These are phyloP conservation scores for Nigrograna mackinnonii DNA, from an alignment of 2,329 filamentous ascomycete species.

Conservation along the genomic window DNA sequence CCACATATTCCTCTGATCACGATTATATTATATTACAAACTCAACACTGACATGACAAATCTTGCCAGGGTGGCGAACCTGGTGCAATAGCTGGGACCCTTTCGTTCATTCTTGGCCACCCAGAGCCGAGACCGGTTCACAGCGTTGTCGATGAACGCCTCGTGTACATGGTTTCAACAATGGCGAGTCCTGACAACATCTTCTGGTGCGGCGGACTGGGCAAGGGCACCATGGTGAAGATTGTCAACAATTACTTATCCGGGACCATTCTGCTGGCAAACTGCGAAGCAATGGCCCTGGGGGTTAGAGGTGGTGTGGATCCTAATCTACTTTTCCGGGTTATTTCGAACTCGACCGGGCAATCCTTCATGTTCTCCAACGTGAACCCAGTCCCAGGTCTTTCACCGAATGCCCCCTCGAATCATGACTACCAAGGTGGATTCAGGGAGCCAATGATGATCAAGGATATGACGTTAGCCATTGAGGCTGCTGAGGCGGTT, in stretches of 20 bases:
- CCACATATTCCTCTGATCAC: too few relatives aligned
- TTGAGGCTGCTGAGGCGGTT: too few relatives aligned
- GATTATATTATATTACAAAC: too few relatives aligned
- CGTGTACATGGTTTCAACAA: too few relatives aligned
- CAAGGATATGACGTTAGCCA: conserved; percentile 58
- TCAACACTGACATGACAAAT: too few relatives aligned
- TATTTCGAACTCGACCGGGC: conserved; percentile 49
- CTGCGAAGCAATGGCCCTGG: conserved; percentile 60
- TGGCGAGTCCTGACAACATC: too few relatives aligned
- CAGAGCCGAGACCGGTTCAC: too few relatives aligned
- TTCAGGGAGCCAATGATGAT: conserved; percentile 60
- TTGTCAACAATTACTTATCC: conserved; percentile 61
- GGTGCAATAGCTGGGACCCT: too few relatives aligned
- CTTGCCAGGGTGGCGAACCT: too few relatives aligned
- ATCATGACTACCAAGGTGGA: conserved; percentile 51
- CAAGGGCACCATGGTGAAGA: conserved; percentile 57
- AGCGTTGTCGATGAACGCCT: too few relatives aligned
- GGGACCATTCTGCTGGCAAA: conserved; percentile 57
- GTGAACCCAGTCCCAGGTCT: conserved; percentile 49
- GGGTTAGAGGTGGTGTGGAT: conserved; percentile 56
- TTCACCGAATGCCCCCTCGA: conserved; percentile 44
- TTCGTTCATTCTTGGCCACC: too few relatives aligned
- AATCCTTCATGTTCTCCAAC: conserved; percentile 41
- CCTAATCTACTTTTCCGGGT: conserved; percentile 51
- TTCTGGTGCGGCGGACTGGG: conserved; percentile 57